A percentile compares a stretch with the other conserved stretches of the same genome.
Conservation (phyloP, 2,329 filamentous ascomycete species). For the Sporothrix dimorphospora region DNA sequence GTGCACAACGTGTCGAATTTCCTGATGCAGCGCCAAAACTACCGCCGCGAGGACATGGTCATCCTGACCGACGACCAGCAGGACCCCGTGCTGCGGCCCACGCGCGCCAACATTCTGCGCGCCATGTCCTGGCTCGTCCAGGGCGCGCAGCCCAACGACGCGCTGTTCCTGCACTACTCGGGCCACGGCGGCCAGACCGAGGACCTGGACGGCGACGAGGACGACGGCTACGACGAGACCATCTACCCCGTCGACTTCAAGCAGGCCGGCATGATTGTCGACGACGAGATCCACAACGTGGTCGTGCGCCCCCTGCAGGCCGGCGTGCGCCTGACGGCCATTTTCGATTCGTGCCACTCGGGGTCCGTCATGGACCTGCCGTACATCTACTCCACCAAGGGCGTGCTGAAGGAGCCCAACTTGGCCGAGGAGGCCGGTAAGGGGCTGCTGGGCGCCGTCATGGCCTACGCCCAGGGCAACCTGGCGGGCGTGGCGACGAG, state of each 20-base stretch:
- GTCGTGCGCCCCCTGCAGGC: conserved; percentile 63
- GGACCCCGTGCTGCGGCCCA: conserved; percentile 70
- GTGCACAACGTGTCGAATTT: conserved; percentile 76
- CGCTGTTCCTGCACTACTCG: conserved; percentile 77
- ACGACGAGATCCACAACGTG: conserved; percentile 80
- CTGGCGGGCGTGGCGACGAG: conserved; percentile 79
- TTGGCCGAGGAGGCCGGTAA: conserved; percentile 69
- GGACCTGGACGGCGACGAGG: conserved; percentile 74
- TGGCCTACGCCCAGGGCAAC: conserved; percentile 69
- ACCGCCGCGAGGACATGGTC: conserved; percentile 80
- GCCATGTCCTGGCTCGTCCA: conserved; percentile 78
- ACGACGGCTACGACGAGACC: conserved; percentile 76
- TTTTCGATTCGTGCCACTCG: conserved; percentile 69
- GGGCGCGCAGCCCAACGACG: conserved; percentile 72
- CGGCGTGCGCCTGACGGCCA: conserved; percentile 63
- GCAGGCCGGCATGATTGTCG: conserved; percentile 73
- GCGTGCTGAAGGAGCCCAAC: conserved; percentile 69
- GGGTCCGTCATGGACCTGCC: conserved; percentile 68
- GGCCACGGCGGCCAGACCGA: conserved; percentile 77
- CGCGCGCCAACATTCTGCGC: conserved; percentile 73
- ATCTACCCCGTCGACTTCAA: conserved; percentile 79
- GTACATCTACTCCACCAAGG: conserved; percentile 71
- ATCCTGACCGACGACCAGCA: conserved; percentile 75
- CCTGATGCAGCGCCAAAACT: conserved; percentile 67
- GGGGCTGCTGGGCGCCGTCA: conserved; percentile 62